Percentiles rank a stretch among this genome's conserved stretches.
phyloP scores from a whole-genome alignment of 495 filamentous ascomycete genomes.

The Lasiosphaeriaceae sp. region DNA sequence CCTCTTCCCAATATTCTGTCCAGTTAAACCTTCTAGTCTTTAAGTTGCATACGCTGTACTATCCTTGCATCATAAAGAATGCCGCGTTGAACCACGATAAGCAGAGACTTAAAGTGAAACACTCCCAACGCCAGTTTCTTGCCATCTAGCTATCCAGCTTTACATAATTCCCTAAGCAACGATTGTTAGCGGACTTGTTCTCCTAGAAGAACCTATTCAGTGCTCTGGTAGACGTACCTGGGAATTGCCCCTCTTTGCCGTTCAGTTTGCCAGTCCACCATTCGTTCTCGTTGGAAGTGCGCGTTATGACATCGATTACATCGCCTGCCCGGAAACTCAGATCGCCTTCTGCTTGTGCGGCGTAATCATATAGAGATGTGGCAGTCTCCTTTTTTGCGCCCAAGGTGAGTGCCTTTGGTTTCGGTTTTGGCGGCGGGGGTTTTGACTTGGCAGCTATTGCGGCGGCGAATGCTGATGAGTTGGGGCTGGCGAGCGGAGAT shows the following conservation, averaged over 20 bases:
- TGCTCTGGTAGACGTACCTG: conserved; percentile 60
- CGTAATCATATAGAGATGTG: conserved; percentile 89
- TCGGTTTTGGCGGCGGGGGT: conserved; percentile 77
- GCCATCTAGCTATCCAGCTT: conserved; percentile 24
- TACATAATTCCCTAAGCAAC: conserved; percentile 42
- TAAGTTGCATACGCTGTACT: too few species aligned
- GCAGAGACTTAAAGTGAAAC: too few species aligned
- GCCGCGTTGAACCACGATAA: too few species aligned
- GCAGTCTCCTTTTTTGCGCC: conserved; percentile 73
- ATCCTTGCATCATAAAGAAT: too few species aligned
- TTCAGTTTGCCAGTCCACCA: conserved; percentile 88
- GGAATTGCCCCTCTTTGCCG: conserved; percentile 86
- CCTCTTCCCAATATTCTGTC: not conserved
- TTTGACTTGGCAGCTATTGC: conserved; percentile 78
- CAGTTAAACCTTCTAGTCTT: too few species aligned
- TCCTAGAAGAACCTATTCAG: not conserved
- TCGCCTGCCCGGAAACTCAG: conserved; percentile 89
- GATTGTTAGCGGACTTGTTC: conserved; percentile 10
- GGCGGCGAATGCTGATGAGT: conserved; percentile 42
- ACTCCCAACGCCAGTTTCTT: too few species aligned
- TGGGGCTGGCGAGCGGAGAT: conserved; percentile 16
- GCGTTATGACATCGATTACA: conserved; percentile 77
- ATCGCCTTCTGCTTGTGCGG: conserved; percentile 92
- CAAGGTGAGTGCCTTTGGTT: conserved; percentile 82
- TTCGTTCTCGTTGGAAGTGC: conserved; percentile 85